Evolutionary conservation across 306 rosid genomes (phyloP).

Genomic region (Urtica urens): DNA sequence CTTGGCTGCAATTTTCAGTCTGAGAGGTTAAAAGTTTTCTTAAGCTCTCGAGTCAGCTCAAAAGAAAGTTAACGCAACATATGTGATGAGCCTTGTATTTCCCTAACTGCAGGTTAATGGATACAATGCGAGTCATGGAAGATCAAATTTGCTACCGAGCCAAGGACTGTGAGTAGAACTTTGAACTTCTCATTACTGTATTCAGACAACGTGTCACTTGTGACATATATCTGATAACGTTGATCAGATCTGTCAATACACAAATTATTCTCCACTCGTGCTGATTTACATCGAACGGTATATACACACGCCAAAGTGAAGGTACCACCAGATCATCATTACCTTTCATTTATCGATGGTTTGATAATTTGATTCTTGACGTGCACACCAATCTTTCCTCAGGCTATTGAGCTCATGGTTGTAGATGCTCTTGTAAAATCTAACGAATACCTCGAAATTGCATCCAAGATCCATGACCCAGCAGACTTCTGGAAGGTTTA

Average conservation of each 20-base stretch:
- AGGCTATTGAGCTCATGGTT: slow-evolving; percentile 87
- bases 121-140: slow-evolving; percentile 70
- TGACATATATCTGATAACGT: too few species aligned
- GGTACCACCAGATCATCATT: slow-evolving; percentile 43
- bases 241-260: slow-evolving; percentile 67
- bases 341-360: slow-evolving; percentile 11
- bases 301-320: slow-evolving; percentile 85
- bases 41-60: slow-evolving; percentile 10
- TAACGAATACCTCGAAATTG: slow-evolving; percentile 41
- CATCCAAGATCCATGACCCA: slow-evolving; percentile 37
- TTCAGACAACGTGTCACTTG: too few species aligned
- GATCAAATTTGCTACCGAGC: slow-evolving; percentile 83
- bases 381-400: slow-evolving; percentile 13
- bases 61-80: too few species aligned
- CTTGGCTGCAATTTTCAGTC: slow-evolving; percentile 79
- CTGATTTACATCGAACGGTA: slow-evolving; percentile 83
- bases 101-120: slow-evolving; percentile 57
- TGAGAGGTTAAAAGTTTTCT: slow-evolving; percentile 43
- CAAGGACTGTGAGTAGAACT: slow-evolving; percentile 58
- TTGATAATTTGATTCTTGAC: background rate
- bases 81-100: slow-evolving; percentile 13
- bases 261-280: slow-evolving; percentile 84
- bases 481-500: slow-evolving; percentile 81
- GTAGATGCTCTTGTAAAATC: slow-evolving; percentile 73
- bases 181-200: background rate